These are phyloP conservation scores for Alternaria dauci DNA, from an alignment of 2,329 filamentous ascomycete species.

Conservation along the genomic window DNA sequence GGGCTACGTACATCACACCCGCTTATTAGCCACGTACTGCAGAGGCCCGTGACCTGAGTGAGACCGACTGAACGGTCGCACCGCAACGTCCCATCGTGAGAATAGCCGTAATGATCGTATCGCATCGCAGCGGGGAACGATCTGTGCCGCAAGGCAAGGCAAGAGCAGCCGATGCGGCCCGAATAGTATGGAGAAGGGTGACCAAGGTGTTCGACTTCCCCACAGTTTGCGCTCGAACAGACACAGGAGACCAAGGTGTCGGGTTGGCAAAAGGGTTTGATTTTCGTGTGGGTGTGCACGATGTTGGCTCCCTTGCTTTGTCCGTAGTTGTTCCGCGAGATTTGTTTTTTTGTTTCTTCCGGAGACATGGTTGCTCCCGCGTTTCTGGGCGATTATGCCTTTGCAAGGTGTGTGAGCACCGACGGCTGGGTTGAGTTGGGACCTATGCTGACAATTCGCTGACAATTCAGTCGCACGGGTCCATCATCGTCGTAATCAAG, in stretches of 20 bases:
- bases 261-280: neutral
- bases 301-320: slow-evolving; percentile 2
- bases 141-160: slow-evolving; percentile 1
- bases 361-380: neutral
- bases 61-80: neutral
- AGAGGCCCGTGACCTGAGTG: neutral
- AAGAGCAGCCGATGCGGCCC: slow-evolving; percentile 2
- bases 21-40: neutral
- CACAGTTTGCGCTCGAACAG: neutral
- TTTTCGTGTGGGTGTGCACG: neutral
- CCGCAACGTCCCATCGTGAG: neutral
- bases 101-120: neutral
- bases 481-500: neutral
- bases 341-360: slow-evolving; percentile 3
- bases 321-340: neutral
- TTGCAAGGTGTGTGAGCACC: neutral
- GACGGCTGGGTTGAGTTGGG: neutral
- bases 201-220: neutral
- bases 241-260: neutral
- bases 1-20: neutral
- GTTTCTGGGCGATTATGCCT: neutral
- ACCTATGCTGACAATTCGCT: neutral
- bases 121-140: neutral
- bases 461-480: neutral
- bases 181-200: slow-evolving; percentile 2